Conservation (phyloP, 2,329 filamentous ascomycete species). For the Clonostachys rhizophaga region DNA sequence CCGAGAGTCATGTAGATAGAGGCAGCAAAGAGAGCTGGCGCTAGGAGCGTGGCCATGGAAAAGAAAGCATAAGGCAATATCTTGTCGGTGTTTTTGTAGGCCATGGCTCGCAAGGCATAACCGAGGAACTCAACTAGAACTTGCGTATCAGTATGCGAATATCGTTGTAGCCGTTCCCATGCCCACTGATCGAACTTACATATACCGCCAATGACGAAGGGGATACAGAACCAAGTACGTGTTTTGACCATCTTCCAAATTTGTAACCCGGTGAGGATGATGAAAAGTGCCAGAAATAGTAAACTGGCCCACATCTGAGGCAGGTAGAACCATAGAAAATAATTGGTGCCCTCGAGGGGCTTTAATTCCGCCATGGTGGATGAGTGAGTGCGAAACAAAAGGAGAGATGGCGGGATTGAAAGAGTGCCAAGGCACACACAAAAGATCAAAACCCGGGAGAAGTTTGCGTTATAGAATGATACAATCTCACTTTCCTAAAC, state of each 20-base stretch:
- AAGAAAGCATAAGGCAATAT: neutral
- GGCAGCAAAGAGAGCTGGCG: conserved; percentile 37
- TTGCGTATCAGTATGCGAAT: no score
- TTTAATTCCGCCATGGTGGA: neutral
- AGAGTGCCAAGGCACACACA: no score
- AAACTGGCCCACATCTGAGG: neutral
- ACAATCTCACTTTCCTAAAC: no score
- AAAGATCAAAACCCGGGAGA: no score
- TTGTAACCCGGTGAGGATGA: neutral
- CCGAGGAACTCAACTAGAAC: neutral
- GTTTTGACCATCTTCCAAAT: neutral
- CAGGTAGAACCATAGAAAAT: neutral
- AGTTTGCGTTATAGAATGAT: no score
- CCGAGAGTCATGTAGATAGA: conserved; percentile 39
- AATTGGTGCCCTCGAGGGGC: neutral
- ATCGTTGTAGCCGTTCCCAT: no score
- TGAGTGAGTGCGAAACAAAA: no score
- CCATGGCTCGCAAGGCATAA: neutral
- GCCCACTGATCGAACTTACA: neutral
- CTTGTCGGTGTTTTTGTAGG: neutral
- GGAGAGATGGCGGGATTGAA: no score
- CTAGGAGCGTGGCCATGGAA: conserved; percentile 29
- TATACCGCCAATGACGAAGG: neutral
- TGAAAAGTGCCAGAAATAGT: neutral
- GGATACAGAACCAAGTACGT: neutral